Evolutionary conservation across 257 asterid genomes (phyloP).

Genomic region (Solanum piurae): DNA sequence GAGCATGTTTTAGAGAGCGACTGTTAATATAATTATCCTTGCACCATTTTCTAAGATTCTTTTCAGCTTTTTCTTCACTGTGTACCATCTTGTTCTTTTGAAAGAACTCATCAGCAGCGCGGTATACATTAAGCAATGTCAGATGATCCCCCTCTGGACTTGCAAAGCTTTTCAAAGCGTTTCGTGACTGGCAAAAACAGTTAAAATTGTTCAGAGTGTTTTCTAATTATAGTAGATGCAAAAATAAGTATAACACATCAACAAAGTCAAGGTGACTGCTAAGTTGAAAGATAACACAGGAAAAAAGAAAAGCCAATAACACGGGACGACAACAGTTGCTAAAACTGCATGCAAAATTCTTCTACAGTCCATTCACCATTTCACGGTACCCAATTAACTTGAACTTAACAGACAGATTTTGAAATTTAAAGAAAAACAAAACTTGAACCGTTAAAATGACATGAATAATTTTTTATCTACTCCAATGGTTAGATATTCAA

Average conservation of each 20-base stretch:
- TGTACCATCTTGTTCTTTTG: conserved; percentile 41
- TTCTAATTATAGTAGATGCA: neutral
- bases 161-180: conserved; percentile 68
- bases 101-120: conserved; percentile 64
- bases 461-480: neutral
- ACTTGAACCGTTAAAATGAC: neutral
- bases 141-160: conserved; percentile 88
- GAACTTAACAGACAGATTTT: neutral
- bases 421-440: neutral
- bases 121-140: conserved; percentile 73
- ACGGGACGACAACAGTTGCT: neutral
- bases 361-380: neutral
- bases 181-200: conserved; percentile 48
- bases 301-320: neutral
- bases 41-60: conserved; percentile 89
- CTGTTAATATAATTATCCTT: conserved; percentile 77
- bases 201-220: conserved; percentile 6
- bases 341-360: neutral
- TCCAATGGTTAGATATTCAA: neutral
- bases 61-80: conserved; percentile 62
- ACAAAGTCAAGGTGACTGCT: neutral
- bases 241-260: neutral
- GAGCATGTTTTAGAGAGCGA: conserved; percentile 90
- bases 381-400: neutral
- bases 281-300: neutral